These are phyloP conservation scores for Paecilomyces fulvus DNA, from an alignment of 2,329 filamentous ascomycete genomes.

Conservation along the genomic window DNA sequence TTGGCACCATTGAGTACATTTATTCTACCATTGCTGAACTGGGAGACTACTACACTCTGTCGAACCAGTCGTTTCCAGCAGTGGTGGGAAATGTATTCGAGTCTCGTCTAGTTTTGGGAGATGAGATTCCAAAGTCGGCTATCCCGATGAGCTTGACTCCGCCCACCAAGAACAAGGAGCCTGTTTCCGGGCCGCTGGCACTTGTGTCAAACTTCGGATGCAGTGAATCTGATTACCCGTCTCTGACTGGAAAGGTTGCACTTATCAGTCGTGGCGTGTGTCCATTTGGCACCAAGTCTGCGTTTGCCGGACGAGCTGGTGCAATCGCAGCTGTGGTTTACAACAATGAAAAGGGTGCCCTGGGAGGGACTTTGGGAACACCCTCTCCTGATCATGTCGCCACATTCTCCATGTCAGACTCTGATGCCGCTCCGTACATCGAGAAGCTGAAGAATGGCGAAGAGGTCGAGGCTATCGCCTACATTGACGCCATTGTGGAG, in stretches of 20 bases:
- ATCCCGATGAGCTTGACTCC: slow-evolving; percentile 59
- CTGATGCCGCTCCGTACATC: slow-evolving; percentile 50
- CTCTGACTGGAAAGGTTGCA: slow-evolving; percentile 56
- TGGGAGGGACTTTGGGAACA: slow-evolving; percentile 61
- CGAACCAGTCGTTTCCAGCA: slow-evolving; percentile 52
- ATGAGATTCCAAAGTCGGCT: slow-evolving; percentile 43
- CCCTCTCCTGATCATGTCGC: slow-evolving; percentile 46
- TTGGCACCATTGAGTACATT: slow-evolving; percentile 57
- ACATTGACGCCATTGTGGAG: slow-evolving; percentile 38
- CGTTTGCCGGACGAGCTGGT: slow-evolving; percentile 58
- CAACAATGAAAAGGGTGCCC: slow-evolving; percentile 56
- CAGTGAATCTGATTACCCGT: slow-evolving; percentile 54
- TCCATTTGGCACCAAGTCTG: slow-evolving; percentile 63
- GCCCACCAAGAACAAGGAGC: slow-evolving; percentile 18
- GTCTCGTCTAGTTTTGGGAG: slow-evolving; percentile 49
- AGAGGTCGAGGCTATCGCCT: slow-evolving; percentile 25
- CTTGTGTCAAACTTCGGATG: slow-evolving; percentile 58
- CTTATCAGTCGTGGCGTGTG: slow-evolving; percentile 64
- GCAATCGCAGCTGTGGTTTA: slow-evolving; percentile 66
- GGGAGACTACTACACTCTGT: slow-evolving; percentile 27
- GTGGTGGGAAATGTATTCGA: slow-evolving; percentile 53
- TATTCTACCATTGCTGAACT: slow-evolving; percentile 42
- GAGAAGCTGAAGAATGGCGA: slow-evolving; percentile 43
- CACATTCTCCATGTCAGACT: slow-evolving; percentile 57
- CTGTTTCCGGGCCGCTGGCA: slow-evolving; percentile 50